Conservation (phyloP, 106 monocot genomes). For the Cymbidium sinense region DNA sequence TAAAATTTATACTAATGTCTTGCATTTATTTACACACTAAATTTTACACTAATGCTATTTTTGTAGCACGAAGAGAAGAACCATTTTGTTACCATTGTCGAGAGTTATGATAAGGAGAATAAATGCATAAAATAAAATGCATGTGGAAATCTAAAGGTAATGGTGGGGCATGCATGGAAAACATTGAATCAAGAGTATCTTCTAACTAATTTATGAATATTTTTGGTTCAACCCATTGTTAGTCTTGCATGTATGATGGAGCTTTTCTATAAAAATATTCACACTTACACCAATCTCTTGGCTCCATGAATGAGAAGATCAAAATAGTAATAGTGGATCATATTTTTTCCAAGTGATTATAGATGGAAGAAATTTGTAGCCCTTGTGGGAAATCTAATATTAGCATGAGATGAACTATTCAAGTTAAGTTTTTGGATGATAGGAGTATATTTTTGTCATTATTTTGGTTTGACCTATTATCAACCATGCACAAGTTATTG, state of each 20-base stretch:
- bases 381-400: too few relatives aligned
- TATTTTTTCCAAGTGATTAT: too few relatives aligned
- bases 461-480: too few relatives aligned
- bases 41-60: neutral
- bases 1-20: neutral
- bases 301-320: too few relatives aligned
- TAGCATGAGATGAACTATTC: too few relatives aligned
- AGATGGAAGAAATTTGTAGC: too few relatives aligned
- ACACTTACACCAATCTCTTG: too few relatives aligned
- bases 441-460: too few relatives aligned
- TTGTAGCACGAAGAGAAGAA: neutral
- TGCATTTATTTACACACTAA: neutral
- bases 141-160: neutral
- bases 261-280: slow-evolving; percentile 1
- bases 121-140: neutral
- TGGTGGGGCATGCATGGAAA: too few relatives aligned
- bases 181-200: neutral
- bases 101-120: neutral
- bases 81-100: neutral
- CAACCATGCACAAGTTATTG: too few relatives aligned
- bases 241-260: neutral
- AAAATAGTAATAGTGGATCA: too few relatives aligned
- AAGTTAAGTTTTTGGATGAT: too few relatives aligned
- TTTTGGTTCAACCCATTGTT: neutral
- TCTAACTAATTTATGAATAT: neutral